Evolutionary conservation across 2,329 filamentous ascomycete species (phyloP), one percentile per base, ranked within the genome.

Genomic region (Talaromyces albobiverticillius): DNA sequence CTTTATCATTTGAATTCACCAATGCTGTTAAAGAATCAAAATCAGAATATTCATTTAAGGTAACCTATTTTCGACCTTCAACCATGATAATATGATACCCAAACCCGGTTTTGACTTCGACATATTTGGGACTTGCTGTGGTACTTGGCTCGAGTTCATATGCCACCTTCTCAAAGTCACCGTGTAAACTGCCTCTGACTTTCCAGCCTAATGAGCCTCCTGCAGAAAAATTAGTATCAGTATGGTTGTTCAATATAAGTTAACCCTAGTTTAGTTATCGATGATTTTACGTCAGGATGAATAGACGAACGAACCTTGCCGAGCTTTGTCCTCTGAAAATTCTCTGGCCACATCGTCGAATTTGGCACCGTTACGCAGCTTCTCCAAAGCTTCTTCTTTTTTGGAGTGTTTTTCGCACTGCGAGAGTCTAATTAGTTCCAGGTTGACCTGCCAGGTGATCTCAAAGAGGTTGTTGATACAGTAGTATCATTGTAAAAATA

Each of bases 81-180:
- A 86, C 82, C 82, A 86, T 86, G 50, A 86, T 78, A 59, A 87
- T 81, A 69, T 86, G 84, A 72, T 86, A 87, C n/a, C 84, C 84
- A 69, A 83, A 81, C 13, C 75, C 75, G 8, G 83, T 85, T 73
- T 84, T 86, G 43, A 79, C 79, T 68, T 86, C 83, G 1, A 68
- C 82, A 67, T 78, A 82, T 65, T 83, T 83, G 2, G 83, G 83
- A 60, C 74, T 84, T n/a, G 63, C 76, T 34, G 81, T 85, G 31
- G 81, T 82, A 61, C 82, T 85, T 1, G 79, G 73, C 64, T 84
- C 82, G 22, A 87, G 69, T 22, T 83, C 82, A 66, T 82, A 86
- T 18, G 84, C 84, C 7, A 79, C 79, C 58, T 82, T 82, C 60
- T 84, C 83, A 63, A 86, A 87, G 7, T 79, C 79, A 0, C 73